Conservation (phyloP, 495 filamentous ascomycete genomes). For the Gamarada debralockiae region DNA sequence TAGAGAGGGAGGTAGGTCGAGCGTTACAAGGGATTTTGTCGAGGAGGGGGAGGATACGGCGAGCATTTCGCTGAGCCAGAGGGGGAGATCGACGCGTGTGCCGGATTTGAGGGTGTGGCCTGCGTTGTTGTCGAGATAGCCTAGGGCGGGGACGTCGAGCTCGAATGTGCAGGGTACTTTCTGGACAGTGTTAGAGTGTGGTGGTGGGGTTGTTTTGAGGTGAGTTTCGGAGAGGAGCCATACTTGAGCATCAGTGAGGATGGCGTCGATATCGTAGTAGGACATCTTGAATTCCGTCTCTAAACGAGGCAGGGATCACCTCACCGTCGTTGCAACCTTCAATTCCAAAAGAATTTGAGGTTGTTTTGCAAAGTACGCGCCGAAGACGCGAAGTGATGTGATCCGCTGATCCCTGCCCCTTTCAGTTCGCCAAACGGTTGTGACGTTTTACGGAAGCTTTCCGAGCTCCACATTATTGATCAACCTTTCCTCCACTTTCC, state of each 20-base stretch:
- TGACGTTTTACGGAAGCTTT: conserved; percentile 17
- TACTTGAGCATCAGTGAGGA: conserved; percentile 89
- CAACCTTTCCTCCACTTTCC: background rate
- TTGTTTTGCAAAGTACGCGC: too few species aligned
- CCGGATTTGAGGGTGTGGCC: conserved; percentile 66
- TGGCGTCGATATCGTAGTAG: conserved; percentile 94
- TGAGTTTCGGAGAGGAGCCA: conserved; percentile 7
- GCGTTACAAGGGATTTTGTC: conserved; percentile 62
- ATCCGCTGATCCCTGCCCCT: conserved; percentile 14
- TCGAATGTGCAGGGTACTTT: conserved; percentile 96
- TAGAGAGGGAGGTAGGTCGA: conserved; percentile 77
- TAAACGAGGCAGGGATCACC: too few species aligned
- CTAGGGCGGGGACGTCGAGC: conserved; percentile 79
- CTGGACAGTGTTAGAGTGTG: conserved; percentile 37
- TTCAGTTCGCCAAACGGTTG: conserved; percentile 4
- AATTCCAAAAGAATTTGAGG: too few species aligned
- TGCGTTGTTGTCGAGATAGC: conserved; percentile 75
- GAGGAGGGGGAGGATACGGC: conserved; percentile 67
- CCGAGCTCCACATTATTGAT: background rate
- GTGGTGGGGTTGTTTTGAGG: conserved; percentile 5
- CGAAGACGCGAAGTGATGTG: conserved; percentile 7
- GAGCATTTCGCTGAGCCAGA: conserved; percentile 98
- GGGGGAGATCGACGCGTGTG: conserved; percentile 75
- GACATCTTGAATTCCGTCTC: conserved; percentile 54
- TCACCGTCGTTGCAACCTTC: background rate